Base-by-base conservation (phyloP, 805 yeast genomes). In the Starmerella floricola region DNA sequence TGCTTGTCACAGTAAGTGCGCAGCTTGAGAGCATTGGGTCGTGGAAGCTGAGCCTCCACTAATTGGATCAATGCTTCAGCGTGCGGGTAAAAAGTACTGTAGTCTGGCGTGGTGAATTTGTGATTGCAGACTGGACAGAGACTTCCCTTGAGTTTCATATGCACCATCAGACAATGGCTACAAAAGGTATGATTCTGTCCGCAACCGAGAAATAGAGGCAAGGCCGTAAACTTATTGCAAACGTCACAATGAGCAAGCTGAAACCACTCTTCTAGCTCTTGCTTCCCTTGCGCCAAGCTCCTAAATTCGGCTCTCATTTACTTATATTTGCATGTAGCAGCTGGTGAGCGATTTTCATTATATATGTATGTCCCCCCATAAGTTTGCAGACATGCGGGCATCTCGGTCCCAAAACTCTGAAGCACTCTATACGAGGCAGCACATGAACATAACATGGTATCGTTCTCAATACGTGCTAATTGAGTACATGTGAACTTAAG, bases 121-220 rank as follows among this genome's bases (percentile, higher is more conserved):
- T 45, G 42, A 6, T 8, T 10, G 30, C 48, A 45, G 37, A 5
- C 4, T 6, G 43, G 43, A 30, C 48, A 45, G 10, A 17, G 23
- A 8, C 28, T 23, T 5, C 43, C 41, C 2, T 24, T 16, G 11
- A 17, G 27, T 23, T 32, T 38, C 12, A 45, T 27, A 19, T 24
- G 26, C 13, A 10, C 31, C 10, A 31, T 26, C 17, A 41, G 11
- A 20, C 48, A 45, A 15, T 3, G 26, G 3, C 33, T 36, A 32
- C 48, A 45, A 24, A 45, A 37, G 16, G 45, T 41, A 30, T 45
- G 48, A 41, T 41, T 39, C 19, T 20, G 28, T 2, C 17, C 27
- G 36, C 48, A 45, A 17, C 41, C 42, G n/a, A 45, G 36, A 19
- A 33, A 45, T 5, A 15, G 23, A 5, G 48, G 48, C 29, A 16